Percentiles rank a stretch among this genome's conserved stretches.
Evolutionary conservation across 495 filamentous ascomycete genomes (phyloP).

Genomic region (Podospora appendiculata): DNA sequence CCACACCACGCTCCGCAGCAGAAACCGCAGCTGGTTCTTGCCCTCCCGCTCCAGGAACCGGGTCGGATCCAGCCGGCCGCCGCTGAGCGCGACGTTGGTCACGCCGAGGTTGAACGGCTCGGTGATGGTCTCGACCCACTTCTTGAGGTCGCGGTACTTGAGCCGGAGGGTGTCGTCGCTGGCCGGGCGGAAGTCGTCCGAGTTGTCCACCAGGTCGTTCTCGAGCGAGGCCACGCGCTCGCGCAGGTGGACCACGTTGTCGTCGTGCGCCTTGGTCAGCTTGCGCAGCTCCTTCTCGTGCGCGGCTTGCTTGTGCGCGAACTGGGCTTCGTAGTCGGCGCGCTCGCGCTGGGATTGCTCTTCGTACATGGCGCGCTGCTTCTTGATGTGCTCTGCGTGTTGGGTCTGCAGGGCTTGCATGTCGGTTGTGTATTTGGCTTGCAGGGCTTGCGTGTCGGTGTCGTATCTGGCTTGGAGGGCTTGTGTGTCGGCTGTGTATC

Average conservation of each 20-base stretch:
- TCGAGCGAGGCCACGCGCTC: constrained; percentile 10
- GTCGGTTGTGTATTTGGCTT: too few species aligned
- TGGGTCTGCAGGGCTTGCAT: too few species aligned
- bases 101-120: constrained; percentile 10
- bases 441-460: too few species aligned
- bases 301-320: neutral
- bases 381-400: neutral
- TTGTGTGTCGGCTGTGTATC: too few species aligned
- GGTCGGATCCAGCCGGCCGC: constrained; percentile 6
- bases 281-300: neutral
- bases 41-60: constrained; percentile 14
- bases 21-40: constrained; percentile 5
- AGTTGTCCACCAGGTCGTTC: constrained; percentile 21
- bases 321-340: neutral
- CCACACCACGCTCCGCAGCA: constrained; percentile 21
- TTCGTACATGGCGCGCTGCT: neutral
- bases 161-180: constrained; percentile 23
- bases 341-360: neutral
- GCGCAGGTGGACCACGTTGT: neutral
- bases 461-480: too few species aligned
- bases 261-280: constrained; percentile 1
- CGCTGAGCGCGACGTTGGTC: neutral
- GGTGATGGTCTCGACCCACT: constrained; percentile 11
- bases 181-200: constrained; percentile 21
- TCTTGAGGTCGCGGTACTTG: constrained; percentile 18